Percentiles rank a stretch among this genome's conserved stretches.
Conservation (phyloP, 2,329 filamentous ascomycete species). For the Colletotrichum theobromicola region DNA sequence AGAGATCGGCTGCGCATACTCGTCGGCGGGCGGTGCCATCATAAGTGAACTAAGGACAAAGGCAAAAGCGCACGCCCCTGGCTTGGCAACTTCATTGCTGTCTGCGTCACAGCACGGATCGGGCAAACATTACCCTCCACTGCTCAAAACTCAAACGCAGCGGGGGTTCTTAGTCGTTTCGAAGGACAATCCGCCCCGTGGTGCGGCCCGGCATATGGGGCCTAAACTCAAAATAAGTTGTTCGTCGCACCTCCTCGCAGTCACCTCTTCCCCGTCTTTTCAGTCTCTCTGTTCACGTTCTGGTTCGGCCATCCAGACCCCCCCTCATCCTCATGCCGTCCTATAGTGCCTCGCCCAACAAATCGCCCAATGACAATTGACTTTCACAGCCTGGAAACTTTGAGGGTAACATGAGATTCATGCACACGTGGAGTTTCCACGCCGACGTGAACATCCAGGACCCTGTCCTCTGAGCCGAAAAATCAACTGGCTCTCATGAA, state of each 20-base stretch:
- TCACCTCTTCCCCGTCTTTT: neutral
- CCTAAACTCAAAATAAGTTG: neutral
- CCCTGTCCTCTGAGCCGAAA: neutral
- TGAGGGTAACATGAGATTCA: neutral
- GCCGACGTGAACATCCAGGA: neutral
- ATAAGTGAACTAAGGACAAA: neutral
- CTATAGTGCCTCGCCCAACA: neutral
- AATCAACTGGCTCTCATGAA: neutral
- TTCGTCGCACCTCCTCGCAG: neutral
- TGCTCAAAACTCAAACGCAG: neutral
- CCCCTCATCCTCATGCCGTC: neutral
- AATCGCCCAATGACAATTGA: neutral
- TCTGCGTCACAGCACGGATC: neutral
- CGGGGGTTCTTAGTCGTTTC: neutral
- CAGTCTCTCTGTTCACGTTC: neutral
- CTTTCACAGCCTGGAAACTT: neutral
- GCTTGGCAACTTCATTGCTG: neutral
- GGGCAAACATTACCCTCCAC: neutral
- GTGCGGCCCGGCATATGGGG: neutral
- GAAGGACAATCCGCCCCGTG: neutral
- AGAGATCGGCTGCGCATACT: neutral
- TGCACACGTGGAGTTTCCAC: neutral
- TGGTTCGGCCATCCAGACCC: neutral
- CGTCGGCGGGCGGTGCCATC: neutral
- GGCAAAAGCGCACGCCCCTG: neutral